phyloP scores from a whole-genome alignment of 805 yeast genomes.

The Peterozyma xylosa region DNA sequence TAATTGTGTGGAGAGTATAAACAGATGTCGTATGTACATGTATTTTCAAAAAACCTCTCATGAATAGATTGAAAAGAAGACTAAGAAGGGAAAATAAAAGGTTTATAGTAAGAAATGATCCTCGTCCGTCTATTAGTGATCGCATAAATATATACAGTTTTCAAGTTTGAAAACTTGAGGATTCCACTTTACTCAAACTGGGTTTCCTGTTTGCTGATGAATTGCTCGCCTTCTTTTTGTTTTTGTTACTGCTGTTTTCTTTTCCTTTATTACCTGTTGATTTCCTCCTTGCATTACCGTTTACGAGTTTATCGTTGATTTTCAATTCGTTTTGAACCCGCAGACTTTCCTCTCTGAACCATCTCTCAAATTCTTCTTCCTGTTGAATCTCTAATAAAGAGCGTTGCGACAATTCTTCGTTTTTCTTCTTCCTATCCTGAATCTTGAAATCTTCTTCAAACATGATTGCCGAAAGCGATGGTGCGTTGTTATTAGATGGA shows the following conservation, averaged over 20 bases:
- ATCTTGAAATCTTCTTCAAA: slow-evolving; percentile 35
- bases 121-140: no score
- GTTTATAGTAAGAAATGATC: no score
- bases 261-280: background rate
- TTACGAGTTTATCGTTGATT: background rate
- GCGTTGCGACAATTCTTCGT: slow-evolving; percentile 19
- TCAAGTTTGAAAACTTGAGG: no score
- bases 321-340: slow-evolving; percentile 43
- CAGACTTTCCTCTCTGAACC: slow-evolving; percentile 84
- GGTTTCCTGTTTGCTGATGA: no score
- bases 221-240: no score
- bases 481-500: slow-evolving; percentile 8
- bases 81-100: no score
- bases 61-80: no score
- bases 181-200: no score
- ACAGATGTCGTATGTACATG: background rate
- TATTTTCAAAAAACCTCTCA: background rate
- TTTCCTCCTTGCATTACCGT: no score
- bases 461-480: slow-evolving; percentile 36
- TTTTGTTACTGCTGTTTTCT: background rate
- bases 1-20: slow-evolving; percentile 1
- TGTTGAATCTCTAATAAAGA: slow-evolving; percentile 66
- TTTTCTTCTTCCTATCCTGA: slow-evolving; percentile 22
- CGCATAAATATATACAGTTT: no score
- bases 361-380: slow-evolving; percentile 76